Base-by-base conservation (phyloP, 177 flowering plant genomes). In the Vitis hybrid region DNA sequence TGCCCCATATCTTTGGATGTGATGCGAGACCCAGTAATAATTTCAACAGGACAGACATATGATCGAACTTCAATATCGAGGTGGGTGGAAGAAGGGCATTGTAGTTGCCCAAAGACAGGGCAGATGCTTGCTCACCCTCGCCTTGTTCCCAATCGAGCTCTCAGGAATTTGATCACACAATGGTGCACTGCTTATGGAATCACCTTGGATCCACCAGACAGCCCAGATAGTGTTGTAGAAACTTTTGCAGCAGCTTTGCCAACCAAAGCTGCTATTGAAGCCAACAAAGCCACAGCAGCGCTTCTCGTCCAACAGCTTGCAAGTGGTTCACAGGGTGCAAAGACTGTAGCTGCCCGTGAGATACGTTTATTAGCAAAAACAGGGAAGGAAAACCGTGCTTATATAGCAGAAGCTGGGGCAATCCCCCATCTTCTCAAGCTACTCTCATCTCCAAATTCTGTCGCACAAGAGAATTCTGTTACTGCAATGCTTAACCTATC, bases 351-450 rank as follows among this genome's bases (percentile, higher is more conserved):
- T 64, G 99, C 91, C 4, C 81, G 90, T 3, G 97, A 90, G 80
- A 82, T 96, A 8, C 85, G 99, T 1, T 68, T 88, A 67, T 74
- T 94, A 48, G 95, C 99, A 1, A 96, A 92, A 79, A 90, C 92
- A 0, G 95, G 94, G 10, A 86, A 78, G 73, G 95, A 90, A 69
- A 94, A 91, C 74, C 93, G 99, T 14, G 87, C 94, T 6, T 88
- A 76, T 74, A 91, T 96, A 69, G 99, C 97, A 60, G 95, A 96
- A 70, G 94, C 96, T 8, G 98, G 99, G 12, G 99, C 95, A 14
- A 86, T 96, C 12, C 98, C 94, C 15, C 87, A 85, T 70, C 89
- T 96, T 16, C 76, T 65, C 12, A 78, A 65, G 69, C 70, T 92
- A 16, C 89, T 96, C 3, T 74, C 82, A 0, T 85, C 97, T 7